Evolutionary conservation across 2,329 filamentous ascomycete species (phyloP).

Genomic region (Mariannaea elegans): DNA sequence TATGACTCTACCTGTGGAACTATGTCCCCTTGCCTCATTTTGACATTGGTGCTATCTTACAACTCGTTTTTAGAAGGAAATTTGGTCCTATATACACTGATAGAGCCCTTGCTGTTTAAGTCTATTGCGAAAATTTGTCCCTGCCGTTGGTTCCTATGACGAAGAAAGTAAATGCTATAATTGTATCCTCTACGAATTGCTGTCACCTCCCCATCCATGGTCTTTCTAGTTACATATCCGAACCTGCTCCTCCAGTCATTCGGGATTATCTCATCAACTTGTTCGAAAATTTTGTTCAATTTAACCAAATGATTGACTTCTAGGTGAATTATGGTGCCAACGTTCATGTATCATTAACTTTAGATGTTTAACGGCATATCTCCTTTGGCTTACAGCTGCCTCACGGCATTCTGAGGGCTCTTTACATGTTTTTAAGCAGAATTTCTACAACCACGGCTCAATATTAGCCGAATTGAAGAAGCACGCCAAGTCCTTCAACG

Average conservation of each 20-base stretch:
- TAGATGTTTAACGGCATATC: slow-evolving; percentile 50
- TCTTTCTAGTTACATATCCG: slow-evolving; percentile 67
- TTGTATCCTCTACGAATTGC: too few relatives aligned
- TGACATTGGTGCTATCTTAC: too few relatives aligned
- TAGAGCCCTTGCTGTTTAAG: too few relatives aligned
- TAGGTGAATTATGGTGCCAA: slow-evolving; percentile 39
- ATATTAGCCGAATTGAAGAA: slow-evolving; percentile 7
- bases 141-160: too few relatives aligned
- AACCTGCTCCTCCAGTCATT: slow-evolving; percentile 62
- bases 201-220: slow-evolving; percentile 59
- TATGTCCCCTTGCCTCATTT: too few relatives aligned
- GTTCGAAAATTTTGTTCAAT: slow-evolving; percentile 60
- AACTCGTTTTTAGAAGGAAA: too few relatives aligned
- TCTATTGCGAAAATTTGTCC: too few relatives aligned
- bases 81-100: too few relatives aligned
- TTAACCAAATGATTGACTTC: slow-evolving; percentile 60
- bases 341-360: slow-evolving; percentile 23
- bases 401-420: slow-evolving; percentile 37
- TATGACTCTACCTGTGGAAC: too few relatives aligned
- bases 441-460: slow-evolving; percentile 44
- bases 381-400: slow-evolving; percentile 47
- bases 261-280: slow-evolving; percentile 61
- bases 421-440: slow-evolving; percentile 45
- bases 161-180: too few relatives aligned
- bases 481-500: slow-evolving; percentile 22